A percentile compares a stretch with the other conserved stretches of the same genome.
Evolutionary conservation across 1,284 basidiomycete species (phyloP).

Genomic region (Singerocomus rubriflavus): DNA sequence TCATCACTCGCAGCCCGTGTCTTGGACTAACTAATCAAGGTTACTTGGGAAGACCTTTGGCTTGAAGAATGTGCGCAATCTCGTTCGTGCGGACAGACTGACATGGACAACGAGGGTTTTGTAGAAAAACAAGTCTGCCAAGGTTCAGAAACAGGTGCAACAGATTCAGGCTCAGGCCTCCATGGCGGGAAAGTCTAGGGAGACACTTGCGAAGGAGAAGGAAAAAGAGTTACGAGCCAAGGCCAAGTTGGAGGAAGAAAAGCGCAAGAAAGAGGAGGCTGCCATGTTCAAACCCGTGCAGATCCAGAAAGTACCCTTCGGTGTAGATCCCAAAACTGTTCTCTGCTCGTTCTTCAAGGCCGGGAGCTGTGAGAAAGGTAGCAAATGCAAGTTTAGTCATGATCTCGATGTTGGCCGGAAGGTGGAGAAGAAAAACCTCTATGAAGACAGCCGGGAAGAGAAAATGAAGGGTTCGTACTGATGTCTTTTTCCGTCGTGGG

Average conservation of each 20-base stretch:
- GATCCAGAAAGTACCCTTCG: constrained; percentile 88
- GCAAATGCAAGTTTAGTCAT: constrained; percentile 96
- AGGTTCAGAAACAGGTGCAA: constrained; percentile 85
- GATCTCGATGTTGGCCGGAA: constrained; percentile 87
- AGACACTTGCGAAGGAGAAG: constrained; percentile 76
- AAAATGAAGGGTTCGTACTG: constrained; percentile 63
- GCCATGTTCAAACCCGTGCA: constrained; percentile 78
- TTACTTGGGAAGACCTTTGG: constrained; percentile 71
- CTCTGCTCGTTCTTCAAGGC: constrained; percentile 89
- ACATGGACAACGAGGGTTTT: constrained; percentile 13
- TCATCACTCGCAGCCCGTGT: constrained; percentile 12
- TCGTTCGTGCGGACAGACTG: constrained; percentile 6
- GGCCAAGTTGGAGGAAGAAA: constrained; percentile 78
- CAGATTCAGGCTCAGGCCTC: constrained; percentile 75
- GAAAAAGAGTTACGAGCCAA: constrained; percentile 78
- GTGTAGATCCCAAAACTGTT: constrained; percentile 91
- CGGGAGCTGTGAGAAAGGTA: constrained; percentile 86
- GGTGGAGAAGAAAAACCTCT: constrained; percentile 95
- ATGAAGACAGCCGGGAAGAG: constrained; percentile 85
- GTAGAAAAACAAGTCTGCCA: constrained; percentile 93
- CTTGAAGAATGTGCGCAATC: constrained; percentile 78
- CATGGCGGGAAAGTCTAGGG: constrained; percentile 75
- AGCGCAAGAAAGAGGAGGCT: constrained; percentile 83
- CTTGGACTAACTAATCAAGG: constrained; percentile 34
- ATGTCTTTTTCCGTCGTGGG: not conserved